Evolutionary conservation across 2,329 filamentous ascomycete genomes (phyloP).

Genomic region (Aspergillus pseudoviridinutans): DNA sequence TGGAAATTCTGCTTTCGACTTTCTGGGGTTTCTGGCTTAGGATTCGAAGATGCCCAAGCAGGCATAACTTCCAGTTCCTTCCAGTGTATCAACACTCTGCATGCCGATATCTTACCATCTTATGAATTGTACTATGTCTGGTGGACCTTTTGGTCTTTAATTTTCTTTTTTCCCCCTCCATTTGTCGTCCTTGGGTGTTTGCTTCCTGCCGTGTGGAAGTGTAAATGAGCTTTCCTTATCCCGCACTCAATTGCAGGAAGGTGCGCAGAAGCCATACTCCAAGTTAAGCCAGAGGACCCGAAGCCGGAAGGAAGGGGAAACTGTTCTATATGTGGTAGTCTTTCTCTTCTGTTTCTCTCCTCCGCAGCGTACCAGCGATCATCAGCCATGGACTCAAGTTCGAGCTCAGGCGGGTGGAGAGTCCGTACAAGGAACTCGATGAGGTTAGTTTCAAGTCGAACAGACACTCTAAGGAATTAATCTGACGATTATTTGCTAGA

Average conservation of each 20-base stretch:
- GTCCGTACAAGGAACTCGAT: background rate
- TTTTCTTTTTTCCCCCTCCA: background rate
- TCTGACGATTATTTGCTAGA: background rate
- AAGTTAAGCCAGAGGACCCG: background rate
- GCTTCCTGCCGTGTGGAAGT: background rate
- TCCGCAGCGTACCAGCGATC: background rate
- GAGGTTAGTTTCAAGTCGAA: background rate
- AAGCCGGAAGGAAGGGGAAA: background rate
- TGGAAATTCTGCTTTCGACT: constrained; percentile 34
- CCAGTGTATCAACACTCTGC: background rate
- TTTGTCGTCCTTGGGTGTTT: background rate
- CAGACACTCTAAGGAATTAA: background rate
- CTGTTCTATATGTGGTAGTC: background rate
- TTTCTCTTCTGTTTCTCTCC: background rate
- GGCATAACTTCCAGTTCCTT: background rate
- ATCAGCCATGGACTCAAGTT: background rate
- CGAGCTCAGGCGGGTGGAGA: constrained; percentile 7
- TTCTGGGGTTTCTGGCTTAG: constrained; percentile 24
- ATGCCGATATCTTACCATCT: background rate
- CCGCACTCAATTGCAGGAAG: background rate
- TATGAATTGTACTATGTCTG: background rate
- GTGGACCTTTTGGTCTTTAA: background rate
- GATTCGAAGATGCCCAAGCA: background rate
- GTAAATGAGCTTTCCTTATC: background rate
- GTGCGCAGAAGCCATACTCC: background rate